Conservation (phyloP, 78 protist species). For the Andalucia godoyi region DNA sequence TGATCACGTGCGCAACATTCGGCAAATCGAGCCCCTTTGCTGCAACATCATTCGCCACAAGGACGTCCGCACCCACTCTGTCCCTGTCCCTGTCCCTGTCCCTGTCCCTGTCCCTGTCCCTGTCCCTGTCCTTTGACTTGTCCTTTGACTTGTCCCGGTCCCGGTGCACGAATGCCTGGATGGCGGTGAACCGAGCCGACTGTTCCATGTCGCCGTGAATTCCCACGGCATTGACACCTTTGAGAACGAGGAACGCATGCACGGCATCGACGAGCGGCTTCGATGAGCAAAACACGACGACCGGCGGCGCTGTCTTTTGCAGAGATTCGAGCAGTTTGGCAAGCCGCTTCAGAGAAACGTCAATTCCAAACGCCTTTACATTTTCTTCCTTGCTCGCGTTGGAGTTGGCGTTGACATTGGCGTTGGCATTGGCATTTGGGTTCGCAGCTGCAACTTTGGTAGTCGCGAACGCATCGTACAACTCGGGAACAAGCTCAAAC, state of each 20-base stretch:
- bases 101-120: too few relatives aligned
- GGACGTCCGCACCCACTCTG: conserved; percentile 8
- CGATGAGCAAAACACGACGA: conserved; percentile 83
- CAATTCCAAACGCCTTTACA: background rate
- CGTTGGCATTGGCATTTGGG: conserved; percentile 51
- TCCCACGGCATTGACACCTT: conserved; percentile 54
- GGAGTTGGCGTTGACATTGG: too few relatives aligned
- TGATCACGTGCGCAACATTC: conserved; percentile 86
- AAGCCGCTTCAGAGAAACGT: too few relatives aligned
- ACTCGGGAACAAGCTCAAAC: too few relatives aligned
- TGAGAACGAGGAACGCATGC: conserved; percentile 88
- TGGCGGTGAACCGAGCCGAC: too few relatives aligned
- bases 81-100: too few relatives aligned
- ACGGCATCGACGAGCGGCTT: conserved; percentile 92
- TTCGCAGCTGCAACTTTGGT: conserved; percentile 94
- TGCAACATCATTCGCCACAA: conserved; percentile 11
- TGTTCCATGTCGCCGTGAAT: conserved; percentile 48
- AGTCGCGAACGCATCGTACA: too few relatives aligned
- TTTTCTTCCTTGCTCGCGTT: background rate
- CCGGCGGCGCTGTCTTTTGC: conserved; percentile 97
- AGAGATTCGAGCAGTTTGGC: conserved; percentile 89
- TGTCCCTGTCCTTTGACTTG: too few relatives aligned
- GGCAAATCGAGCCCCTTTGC: conserved; percentile 80
- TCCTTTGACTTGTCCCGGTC: too few relatives aligned
- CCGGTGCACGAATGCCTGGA: too few relatives aligned